Percentiles rank a stretch among this genome's conserved stretches.
These are phyloP conservation scores for Backusella macrospora DNA, from an alignment of 192 early-diverging fungal species.

Conservation along the genomic window DNA sequence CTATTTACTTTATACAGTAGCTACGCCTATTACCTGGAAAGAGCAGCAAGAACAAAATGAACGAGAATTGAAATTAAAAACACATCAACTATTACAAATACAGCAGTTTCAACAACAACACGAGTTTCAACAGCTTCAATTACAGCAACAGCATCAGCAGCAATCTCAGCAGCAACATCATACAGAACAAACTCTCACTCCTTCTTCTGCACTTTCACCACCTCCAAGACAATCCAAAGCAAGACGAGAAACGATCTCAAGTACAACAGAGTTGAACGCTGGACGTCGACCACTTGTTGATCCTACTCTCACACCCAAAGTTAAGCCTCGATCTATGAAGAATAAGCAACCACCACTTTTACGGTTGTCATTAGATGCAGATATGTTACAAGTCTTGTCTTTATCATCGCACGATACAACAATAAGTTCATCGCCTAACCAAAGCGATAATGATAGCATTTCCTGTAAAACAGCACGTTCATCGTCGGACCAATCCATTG, in stretches of 20 bases:
- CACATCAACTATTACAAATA: neutral
- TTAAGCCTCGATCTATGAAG: conserved; percentile 11
- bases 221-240: conserved; percentile 19
- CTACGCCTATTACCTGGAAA: neutral
- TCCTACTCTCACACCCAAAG: conserved; percentile 13
- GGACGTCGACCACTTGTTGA: conserved; percentile 9
- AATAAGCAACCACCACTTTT: conserved; percentile 5
- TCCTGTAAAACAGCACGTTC: neutral
- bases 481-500: neutral
- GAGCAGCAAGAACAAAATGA: neutral
- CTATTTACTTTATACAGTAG: neutral
- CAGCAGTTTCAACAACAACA: neutral
- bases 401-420: neutral
- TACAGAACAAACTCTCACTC: neutral
- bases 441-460: neutral
- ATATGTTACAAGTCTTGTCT: neutral
- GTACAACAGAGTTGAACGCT: neutral
- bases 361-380: conserved; percentile 22
- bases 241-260: conserved; percentile 1
- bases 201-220: conserved; percentile 18
- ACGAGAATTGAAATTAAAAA: neutral
- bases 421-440: neutral
- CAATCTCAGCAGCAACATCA: neutral
- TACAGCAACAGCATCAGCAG: neutral
- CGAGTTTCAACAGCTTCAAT: neutral